These are phyloP conservation scores for Butyriboletus loyo DNA, from an alignment of 768 basidiomycete genomes.

Conservation along the genomic window DNA sequence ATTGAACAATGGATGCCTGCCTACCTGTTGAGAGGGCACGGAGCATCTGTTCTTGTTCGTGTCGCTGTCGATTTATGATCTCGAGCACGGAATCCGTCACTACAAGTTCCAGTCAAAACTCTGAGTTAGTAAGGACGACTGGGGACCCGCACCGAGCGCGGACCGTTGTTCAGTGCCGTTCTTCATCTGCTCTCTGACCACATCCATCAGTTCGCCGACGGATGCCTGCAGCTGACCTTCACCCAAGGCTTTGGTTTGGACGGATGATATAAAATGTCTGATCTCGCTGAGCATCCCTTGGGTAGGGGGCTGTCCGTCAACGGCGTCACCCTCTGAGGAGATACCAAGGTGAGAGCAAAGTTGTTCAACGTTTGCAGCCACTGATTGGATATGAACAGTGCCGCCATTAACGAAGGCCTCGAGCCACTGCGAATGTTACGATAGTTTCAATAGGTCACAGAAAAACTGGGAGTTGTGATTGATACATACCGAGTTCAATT, in stretches of 20 bases:
- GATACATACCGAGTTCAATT: slow-evolving; percentile 60
- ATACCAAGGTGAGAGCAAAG: slow-evolving; percentile 55
- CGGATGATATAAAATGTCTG: slow-evolving; percentile 32
- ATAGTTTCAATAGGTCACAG: not conserved
- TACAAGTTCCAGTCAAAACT: slow-evolving; percentile 22
- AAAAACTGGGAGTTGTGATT: not conserved
- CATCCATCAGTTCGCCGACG: slow-evolving; percentile 36
- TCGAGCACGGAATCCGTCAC: slow-evolving; percentile 58
- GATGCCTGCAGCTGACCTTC: slow-evolving; percentile 32
- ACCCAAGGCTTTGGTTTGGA: slow-evolving; percentile 31
- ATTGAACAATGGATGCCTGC: slow-evolving; percentile 14
- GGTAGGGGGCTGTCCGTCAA: slow-evolving; percentile 6
- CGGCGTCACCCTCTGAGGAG: slow-evolving; percentile 17
- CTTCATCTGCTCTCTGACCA: slow-evolving; percentile 41
- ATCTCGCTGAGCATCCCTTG: slow-evolving; percentile 36
- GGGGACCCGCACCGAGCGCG: slow-evolving; percentile 32
- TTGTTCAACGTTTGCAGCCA: slow-evolving; percentile 58
- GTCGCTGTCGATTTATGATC: slow-evolving; percentile 65
- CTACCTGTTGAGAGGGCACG: slow-evolving; percentile 62
- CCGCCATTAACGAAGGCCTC: slow-evolving; percentile 78
- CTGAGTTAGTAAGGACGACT: slow-evolving; percentile 10
- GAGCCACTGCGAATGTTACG: slow-evolving; percentile 56
- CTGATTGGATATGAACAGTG: slow-evolving; percentile 64
- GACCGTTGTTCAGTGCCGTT: slow-evolving; percentile 40
- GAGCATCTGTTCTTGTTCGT: slow-evolving; percentile 70